Conservation (phyloP, 208 protist species). For the Trypanosoma mega region DNA sequence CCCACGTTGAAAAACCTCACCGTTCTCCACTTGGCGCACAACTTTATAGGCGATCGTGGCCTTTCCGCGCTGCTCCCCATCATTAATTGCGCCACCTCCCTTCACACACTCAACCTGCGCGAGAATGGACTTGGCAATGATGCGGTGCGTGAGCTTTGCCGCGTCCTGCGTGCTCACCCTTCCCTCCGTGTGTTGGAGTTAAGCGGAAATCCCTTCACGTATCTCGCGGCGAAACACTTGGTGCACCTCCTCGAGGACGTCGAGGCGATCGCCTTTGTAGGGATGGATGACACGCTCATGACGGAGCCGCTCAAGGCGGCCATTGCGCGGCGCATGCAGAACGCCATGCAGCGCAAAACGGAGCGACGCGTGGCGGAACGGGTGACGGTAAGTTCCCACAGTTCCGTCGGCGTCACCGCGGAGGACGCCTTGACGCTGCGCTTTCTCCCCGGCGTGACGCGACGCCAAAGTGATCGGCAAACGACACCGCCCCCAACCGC, state of each 20-base stretch:
- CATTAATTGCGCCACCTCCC: constrained; percentile 26
- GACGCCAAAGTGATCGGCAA: no score
- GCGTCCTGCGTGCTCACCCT: constrained; percentile 21
- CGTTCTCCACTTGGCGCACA: constrained; percentile 40
- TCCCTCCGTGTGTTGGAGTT: constrained; percentile 49
- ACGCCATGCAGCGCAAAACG: constrained; percentile 28
- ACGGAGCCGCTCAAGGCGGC: constrained; percentile 22
- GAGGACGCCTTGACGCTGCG: neutral
- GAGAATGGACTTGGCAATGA: constrained; percentile 48
- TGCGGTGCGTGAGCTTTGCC: constrained; percentile 27
- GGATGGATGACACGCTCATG: constrained; percentile 34
- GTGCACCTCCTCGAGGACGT: constrained; percentile 49
- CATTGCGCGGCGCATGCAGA: constrained; percentile 31
- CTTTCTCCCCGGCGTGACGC: no score
- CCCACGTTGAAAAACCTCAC: constrained; percentile 10
- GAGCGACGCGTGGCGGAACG: neutral
- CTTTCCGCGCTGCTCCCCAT: constrained; percentile 36
- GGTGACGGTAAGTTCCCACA: constrained; percentile 20
- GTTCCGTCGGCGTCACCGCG: neutral
- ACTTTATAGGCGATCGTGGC: constrained; percentile 51
- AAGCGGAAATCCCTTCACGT: constrained; percentile 62
- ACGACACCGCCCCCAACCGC: no score
- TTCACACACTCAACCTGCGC: constrained; percentile 52
- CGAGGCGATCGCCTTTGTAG: constrained; percentile 30
- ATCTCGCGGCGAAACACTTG: constrained; percentile 54